A percentile compares a stretch with the other conserved stretches of the same genome.
Evolutionary conservation across 2,329 filamentous ascomycete species (phyloP).

Genomic region (Microdochium nivale): DNA sequence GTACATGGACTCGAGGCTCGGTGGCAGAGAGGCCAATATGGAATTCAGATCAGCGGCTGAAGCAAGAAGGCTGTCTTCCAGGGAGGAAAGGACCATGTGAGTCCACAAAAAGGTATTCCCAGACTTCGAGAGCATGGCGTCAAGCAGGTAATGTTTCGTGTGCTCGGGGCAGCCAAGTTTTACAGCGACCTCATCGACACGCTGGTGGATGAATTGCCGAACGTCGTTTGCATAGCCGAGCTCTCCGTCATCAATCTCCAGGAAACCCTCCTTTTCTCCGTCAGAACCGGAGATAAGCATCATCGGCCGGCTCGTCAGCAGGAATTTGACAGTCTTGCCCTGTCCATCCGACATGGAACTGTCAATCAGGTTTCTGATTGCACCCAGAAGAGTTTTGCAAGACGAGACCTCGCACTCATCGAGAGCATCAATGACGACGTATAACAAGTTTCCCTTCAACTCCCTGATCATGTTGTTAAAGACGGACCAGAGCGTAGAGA

Average conservation of each 20-base stretch:
- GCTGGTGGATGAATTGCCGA: constrained; percentile 19
- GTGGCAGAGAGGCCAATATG: constrained; percentile 21
- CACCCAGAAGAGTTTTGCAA: constrained; percentile 14
- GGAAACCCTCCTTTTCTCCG: constrained; percentile 1
- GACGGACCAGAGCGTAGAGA: constrained; percentile 23
- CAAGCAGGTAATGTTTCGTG: constrained; percentile 16
- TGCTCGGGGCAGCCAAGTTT: constrained; percentile 13
- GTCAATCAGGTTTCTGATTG: constrained; percentile 12
- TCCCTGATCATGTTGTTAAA: constrained; percentile 22
- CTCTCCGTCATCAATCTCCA: constrained; percentile 11
- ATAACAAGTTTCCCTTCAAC: constrained; percentile 15
- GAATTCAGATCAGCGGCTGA: constrained; percentile 15
- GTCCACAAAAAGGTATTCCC: constrained; percentile 29
- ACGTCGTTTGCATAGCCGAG: constrained; percentile 18
- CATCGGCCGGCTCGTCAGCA: constrained; percentile 21
- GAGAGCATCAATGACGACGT: constrained; percentile 26
- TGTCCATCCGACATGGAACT: constrained; percentile 5
- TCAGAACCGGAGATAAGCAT: constrained; percentile 2
- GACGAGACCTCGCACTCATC: constrained; percentile 25
- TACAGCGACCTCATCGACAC: constrained; percentile 19
- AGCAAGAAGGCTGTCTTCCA: constrained; percentile 18
- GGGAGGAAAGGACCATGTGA: constrained; percentile 22
- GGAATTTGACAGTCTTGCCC: constrained; percentile 19
- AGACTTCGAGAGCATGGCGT: constrained; percentile 19
- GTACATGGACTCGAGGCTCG: constrained; percentile 19